A percentile compares a stretch with the other conserved stretches of the same genome.
phyloP scores from a whole-genome alignment of 371 early-diverging fungal species.

The Mortierella sp. region DNA sequence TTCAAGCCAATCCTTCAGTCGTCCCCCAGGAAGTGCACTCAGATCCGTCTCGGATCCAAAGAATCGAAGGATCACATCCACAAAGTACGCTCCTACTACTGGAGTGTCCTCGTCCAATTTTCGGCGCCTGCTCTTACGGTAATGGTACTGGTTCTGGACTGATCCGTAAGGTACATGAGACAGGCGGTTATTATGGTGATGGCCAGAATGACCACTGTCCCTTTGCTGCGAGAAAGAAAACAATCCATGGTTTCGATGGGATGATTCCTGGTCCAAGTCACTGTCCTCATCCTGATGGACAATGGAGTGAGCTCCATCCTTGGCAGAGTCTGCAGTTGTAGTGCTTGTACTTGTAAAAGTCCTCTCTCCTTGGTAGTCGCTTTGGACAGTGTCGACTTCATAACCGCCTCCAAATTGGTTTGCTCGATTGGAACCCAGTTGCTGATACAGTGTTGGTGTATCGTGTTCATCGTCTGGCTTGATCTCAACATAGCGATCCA shows the following conservation, averaged over 20 bases:
- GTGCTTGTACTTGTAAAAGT: constrained; percentile 19
- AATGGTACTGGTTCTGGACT: constrained; percentile 33
- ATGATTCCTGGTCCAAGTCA: neutral
- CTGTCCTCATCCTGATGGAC: constrained; percentile 4
- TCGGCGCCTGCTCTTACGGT: constrained; percentile 23
- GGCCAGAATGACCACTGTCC: no score
- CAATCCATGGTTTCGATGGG: constrained; percentile 1
- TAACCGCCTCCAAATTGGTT: constrained; percentile 1
- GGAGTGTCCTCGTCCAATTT: constrained; percentile 30
- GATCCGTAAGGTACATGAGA: no score
- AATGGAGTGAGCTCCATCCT: neutral
- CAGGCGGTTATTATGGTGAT: no score
- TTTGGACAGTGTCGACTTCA: constrained; percentile 8
- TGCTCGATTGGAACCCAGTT: constrained; percentile 6
- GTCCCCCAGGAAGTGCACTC: constrained; percentile 19
- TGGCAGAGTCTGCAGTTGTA: constrained; percentile 1
- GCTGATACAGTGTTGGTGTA: constrained; percentile 36
- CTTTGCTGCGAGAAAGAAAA: constrained; percentile 28
- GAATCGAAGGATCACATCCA: constrained; percentile 52
- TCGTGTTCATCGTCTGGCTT: constrained; percentile 44
- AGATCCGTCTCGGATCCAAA: constrained; percentile 52
- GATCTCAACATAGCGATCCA: constrained; percentile 49
- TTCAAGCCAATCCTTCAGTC: constrained; percentile 67
- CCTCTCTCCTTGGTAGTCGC: constrained; percentile 9
- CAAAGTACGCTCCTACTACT: constrained; percentile 51